phyloP scores from a whole-genome alignment of 2,329 filamentous ascomycete genomes.

The Monosporascus sp. region DNA sequence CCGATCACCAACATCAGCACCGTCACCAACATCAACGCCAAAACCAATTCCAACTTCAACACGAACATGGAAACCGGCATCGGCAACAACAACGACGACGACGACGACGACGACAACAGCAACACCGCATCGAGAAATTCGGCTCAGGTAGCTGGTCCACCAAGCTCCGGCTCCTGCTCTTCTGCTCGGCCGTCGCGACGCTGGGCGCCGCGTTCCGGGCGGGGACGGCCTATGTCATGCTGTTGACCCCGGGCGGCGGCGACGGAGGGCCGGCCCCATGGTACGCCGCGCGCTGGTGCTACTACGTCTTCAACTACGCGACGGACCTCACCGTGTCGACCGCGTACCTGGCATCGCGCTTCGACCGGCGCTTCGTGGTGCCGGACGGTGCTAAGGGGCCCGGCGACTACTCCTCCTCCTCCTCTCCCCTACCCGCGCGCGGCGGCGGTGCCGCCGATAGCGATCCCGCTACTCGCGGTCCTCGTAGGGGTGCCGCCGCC shows the following conservation, averaged over 20 bases:
- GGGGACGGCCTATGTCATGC: slow-evolving; percentile 41
- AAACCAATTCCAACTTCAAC: too few relatives aligned
- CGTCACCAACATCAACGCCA: too few relatives aligned
- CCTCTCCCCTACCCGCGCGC: not conserved
- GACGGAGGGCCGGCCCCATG: slow-evolving; percentile 33
- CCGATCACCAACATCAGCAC: too few relatives aligned
- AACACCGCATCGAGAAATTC: slow-evolving; percentile 49
- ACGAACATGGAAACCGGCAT: not conserved
- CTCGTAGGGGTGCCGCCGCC: too few relatives aligned
- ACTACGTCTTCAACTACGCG: slow-evolving; percentile 74
- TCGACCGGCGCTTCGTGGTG: slow-evolving; percentile 71
- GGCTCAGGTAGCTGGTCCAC: slow-evolving; percentile 61
- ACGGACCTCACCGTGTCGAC: slow-evolving; percentile 67
- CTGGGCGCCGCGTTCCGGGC: slow-evolving; percentile 66
- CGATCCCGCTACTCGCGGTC: too few relatives aligned
- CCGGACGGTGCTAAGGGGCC: slow-evolving; percentile 62
- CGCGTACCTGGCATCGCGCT: slow-evolving; percentile 59
- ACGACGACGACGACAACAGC: not conserved
- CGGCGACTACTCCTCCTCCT: slow-evolving; percentile 38
- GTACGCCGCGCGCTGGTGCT: slow-evolving; percentile 66
- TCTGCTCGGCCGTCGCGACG: slow-evolving; percentile 53
- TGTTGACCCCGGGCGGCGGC: slow-evolving; percentile 33
- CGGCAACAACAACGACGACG: not conserved
- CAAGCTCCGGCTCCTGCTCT: slow-evolving; percentile 61
- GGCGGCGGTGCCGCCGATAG: too few relatives aligned